Conservation (phyloP, 192 early-diverging fungal genomes). For the Coemansia sp. region DNA sequence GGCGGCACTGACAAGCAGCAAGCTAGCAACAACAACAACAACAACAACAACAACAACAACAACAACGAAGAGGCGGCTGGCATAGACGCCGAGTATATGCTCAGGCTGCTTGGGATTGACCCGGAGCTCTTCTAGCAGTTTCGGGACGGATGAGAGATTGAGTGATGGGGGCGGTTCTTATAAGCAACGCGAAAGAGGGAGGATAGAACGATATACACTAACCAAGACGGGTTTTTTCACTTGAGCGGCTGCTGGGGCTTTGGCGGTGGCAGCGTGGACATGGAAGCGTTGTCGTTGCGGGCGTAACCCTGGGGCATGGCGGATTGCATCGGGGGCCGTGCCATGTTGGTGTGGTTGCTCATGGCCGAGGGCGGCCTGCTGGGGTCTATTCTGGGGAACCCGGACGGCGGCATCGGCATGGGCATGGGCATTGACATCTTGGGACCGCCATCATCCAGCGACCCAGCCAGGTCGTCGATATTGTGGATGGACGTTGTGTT, state of each 20-base stretch:
- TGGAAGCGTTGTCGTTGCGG: conserved; percentile 27
- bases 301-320: conserved; percentile 8
- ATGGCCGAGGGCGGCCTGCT: conserved; percentile 33
- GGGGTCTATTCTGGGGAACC: conserved; percentile 45
- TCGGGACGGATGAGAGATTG: background rate
- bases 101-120: conserved; percentile 39
- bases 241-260: conserved; percentile 43
- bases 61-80: background rate
- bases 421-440: conserved; percentile 36
- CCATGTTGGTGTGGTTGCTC: conserved; percentile 21
- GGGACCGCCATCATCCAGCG: conserved; percentile 1
- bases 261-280: conserved; percentile 36
- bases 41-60: background rate
- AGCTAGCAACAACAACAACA: background rate
- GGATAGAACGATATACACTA: too few species aligned
- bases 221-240: background rate
- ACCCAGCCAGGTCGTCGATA: conserved; percentile 4
- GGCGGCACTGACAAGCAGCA: background rate
- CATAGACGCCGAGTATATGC: conserved; percentile 36
- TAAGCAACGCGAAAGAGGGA: background rate
- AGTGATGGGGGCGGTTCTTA: too few species aligned
- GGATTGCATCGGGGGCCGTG: conserved; percentile 2
- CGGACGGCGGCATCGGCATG: conserved; percentile 44
- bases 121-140: conserved; percentile 27
- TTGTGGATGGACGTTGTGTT: background rate